A percentile compares a stretch with the other conserved stretches of the same genome.
These are phyloP conservation scores for Penicillium aurantiogriseum DNA, from an alignment of 2,329 filamentous ascomycete genomes.

Conservation along the genomic window DNA sequence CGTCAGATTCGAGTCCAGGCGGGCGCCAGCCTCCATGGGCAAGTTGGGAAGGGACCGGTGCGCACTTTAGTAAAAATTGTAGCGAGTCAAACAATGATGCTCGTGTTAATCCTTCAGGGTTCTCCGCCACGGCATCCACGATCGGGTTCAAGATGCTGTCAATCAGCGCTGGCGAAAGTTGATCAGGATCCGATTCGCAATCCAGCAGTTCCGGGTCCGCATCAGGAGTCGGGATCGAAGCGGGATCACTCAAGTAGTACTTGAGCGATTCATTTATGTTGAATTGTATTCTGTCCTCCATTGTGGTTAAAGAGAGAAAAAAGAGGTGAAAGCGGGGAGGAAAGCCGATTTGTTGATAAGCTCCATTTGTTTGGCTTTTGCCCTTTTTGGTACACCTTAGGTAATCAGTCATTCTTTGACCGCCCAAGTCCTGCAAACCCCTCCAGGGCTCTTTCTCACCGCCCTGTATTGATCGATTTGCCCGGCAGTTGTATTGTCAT, in stretches of 20 bases:
- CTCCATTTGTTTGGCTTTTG: constrained; percentile 31
- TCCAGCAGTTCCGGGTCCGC: constrained; percentile 80
- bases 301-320: constrained; percentile 44
- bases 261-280: constrained; percentile 97
- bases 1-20: constrained; percentile 55
- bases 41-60: constrained; percentile 52
- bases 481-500: not conserved
- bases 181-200: constrained; percentile 88
- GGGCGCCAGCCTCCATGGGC: constrained; percentile 31
- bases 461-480: constrained; percentile 4
- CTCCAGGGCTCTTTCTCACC: not conserved
- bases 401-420: constrained; percentile 8
- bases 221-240: constrained; percentile 78
- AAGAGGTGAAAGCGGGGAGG: constrained; percentile 18
- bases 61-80: constrained; percentile 95
- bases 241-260: constrained; percentile 91
- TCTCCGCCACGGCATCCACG: constrained; percentile 87
- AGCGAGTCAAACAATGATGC: constrained; percentile 83
- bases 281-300: constrained; percentile 70
- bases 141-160: constrained; percentile 88
- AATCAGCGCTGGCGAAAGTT: constrained; percentile 73
- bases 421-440: not conserved
- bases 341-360: constrained; percentile 21
- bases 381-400: constrained; percentile 14
- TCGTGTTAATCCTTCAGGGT: constrained; percentile 80